Evolutionary conservation across 768 basidiomycete genomes (phyloP).

Genomic region (Hydnum rufescens): DNA sequence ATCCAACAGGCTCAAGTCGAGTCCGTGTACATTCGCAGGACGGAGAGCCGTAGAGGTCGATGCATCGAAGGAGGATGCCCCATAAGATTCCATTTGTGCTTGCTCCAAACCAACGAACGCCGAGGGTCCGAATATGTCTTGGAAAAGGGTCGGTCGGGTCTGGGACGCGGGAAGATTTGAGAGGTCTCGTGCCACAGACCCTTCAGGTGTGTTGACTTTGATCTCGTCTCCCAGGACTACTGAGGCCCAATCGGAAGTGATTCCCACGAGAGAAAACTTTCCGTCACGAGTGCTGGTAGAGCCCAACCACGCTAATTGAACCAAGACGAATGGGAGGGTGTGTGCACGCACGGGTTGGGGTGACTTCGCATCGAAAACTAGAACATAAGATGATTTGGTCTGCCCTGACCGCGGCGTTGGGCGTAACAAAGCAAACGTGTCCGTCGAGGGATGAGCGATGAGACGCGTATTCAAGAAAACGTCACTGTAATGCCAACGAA

Average conservation of each 20-base stretch:
- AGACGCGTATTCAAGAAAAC: conserved; percentile 23
- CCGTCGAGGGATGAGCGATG: conserved; percentile 35
- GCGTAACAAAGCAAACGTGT: conserved; percentile 37
- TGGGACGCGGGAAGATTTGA: conserved; percentile 16
- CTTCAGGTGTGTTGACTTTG: conserved; percentile 20
- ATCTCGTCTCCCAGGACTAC: conserved; percentile 44
- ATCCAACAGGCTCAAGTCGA: conserved; percentile 33
- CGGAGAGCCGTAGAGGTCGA: conserved; percentile 12
- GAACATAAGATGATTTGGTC: conserved; percentile 4
- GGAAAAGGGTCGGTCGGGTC: conserved; percentile 46
- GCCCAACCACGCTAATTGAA: no score
- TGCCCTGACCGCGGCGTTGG: conserved; percentile 2
- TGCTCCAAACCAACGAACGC: conserved; percentile 29
- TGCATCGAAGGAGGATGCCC: conserved; percentile 10
- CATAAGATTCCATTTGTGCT: conserved; percentile 6
- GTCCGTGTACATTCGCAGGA: conserved; percentile 16
- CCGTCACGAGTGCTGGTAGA: no score
- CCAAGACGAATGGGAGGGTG: neutral
- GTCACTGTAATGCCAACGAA: conserved; percentile 35
- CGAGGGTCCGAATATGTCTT: conserved; percentile 76
- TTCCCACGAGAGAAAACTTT: conserved; percentile 34
- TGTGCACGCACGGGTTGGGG: conserved; percentile 5
- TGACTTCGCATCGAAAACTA: conserved; percentile 1
- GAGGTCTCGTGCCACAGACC: conserved; percentile 25
- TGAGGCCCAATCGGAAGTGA: conserved; percentile 45